Evolutionary conservation across 1,284 basidiomycete genomes (phyloP).

Genomic region (Vanrija humicola): DNA sequence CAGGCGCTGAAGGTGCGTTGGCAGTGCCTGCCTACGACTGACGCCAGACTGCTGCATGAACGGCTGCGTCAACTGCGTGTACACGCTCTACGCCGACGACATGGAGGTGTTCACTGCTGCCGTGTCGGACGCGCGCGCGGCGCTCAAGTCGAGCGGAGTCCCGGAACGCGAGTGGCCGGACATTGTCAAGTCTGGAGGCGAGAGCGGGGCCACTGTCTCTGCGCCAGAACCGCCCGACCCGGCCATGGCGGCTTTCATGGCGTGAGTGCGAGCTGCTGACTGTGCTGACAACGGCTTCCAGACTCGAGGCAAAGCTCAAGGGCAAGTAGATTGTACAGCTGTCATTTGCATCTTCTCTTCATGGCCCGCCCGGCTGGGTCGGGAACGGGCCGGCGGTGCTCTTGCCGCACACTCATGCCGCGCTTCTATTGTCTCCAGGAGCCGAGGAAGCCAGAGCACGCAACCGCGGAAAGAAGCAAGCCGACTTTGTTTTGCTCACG

Average conservation of each 20-base stretch:
- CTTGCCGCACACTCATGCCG: not conserved
- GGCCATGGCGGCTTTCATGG: conserved; percentile 18
- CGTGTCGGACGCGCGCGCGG: conserved; percentile 54
- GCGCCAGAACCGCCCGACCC: conserved; percentile 7
- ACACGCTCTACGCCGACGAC: conserved; percentile 78
- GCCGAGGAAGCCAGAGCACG: too few species aligned
- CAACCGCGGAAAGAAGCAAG: not conserved
- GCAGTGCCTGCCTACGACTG: not conserved
- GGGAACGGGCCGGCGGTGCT: too few species aligned
- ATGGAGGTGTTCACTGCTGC: conserved; percentile 62
- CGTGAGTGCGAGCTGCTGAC: conserved; percentile 5
- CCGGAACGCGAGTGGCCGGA: conserved; percentile 65
- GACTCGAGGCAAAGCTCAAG: conserved; percentile 4
- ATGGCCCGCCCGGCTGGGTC: too few species aligned
- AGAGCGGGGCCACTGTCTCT: not conserved
- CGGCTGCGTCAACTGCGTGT: conserved; percentile 81
- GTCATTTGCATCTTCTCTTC: too few species aligned
- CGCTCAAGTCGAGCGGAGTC: conserved; percentile 55
- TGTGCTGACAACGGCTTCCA: not conserved
- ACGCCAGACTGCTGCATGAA: conserved; percentile 82
- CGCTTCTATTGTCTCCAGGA: too few species aligned
- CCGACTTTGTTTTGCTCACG: not conserved
- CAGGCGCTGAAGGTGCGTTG: conserved; percentile 40
- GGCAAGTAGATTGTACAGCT: not conserved
- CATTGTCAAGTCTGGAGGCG: conserved; percentile 29